Base-by-base conservation (phyloP, 2,329 filamentous ascomycete genomes). In the Didymosphaeria variabile region DNA sequence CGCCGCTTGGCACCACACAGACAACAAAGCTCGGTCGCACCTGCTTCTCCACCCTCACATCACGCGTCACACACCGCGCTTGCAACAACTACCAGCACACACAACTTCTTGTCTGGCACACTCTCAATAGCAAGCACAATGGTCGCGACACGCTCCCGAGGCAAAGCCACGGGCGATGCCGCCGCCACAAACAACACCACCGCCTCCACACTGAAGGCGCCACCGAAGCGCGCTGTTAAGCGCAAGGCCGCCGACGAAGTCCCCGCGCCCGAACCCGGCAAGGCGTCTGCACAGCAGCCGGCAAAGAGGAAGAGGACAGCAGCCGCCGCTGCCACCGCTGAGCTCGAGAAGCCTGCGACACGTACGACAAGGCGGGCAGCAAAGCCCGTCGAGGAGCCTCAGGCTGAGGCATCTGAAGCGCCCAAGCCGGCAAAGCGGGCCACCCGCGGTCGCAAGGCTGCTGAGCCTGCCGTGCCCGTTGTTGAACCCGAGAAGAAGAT, bases 141-240 rank as follows among this genome's bases (percentile, higher is more conserved):
- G 73, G 73, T 74, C 64, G 68, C 70, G 60, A 75, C 73, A 61
- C 73, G 73, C 64, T 71, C 72, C 57, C 69, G 69, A 66, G 67
- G 68, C 52, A 63, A 66, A 29, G 64, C 71, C 61, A 60, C 71
- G 34, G 69, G 70, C 65, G 66, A 55, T 36, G 57, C 64, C 36
- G 63, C 69, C 62, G 65, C 72, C 26, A 40, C 10, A 29, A 29
- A 4, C 10, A 31, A 23, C 29, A 13, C 32, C 32, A 57, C 65
- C 38, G 55, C 71, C 26, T 68, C 61, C 62, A 73, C 69, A n/a
- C 68, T 76, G 52, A 71, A 68, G 44, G 72, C 72, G 32, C 72
- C 73, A 53, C 73, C 73, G 53, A 76, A 76, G 61, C 72, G 73
- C 64, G 68, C 67, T 44, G 63, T 63, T 56, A 72, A 66, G 66